Conservation (phyloP, 2,329 filamentous ascomycete species). For the Pezicula neosporulosa region DNA sequence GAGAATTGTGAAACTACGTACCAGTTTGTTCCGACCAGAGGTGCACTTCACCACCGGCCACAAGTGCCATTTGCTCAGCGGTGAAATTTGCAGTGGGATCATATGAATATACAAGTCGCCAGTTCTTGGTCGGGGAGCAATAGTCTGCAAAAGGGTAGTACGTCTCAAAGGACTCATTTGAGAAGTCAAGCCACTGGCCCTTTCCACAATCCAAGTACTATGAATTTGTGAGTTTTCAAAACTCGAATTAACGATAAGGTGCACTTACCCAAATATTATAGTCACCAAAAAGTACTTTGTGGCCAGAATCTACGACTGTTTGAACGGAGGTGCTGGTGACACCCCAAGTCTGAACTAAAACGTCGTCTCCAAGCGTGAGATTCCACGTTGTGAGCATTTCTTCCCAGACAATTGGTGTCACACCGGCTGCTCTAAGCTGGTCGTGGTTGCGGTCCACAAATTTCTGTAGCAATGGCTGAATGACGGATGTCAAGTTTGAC, state of each 20-base stretch:
- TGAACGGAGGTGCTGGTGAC: constrained; percentile 45
- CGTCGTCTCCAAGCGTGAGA: constrained; percentile 65
- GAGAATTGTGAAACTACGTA: too few species aligned
- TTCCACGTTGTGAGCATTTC: constrained; percentile 81
- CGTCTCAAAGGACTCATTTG: constrained; percentile 46
- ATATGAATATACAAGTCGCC: constrained; percentile 77
- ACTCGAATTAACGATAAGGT: not conserved
- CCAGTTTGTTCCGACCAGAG: constrained; percentile 73
- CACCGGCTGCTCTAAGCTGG: constrained; percentile 57
- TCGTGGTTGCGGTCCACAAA: constrained; percentile 71
- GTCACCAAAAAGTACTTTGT: constrained; percentile 71
- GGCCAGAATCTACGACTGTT: constrained; percentile 56
- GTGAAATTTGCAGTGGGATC: constrained; percentile 68
- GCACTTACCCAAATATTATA: constrained; percentile 70
- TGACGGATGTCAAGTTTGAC: constrained; percentile 59
- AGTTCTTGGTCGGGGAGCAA: constrained; percentile 77
- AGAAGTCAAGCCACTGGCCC: constrained; percentile 75
- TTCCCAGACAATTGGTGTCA: constrained; percentile 82
- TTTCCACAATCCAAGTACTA: constrained; percentile 82
- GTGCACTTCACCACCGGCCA: constrained; percentile 78
- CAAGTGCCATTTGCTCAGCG: constrained; percentile 56
- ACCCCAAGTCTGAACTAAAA: constrained; percentile 53
- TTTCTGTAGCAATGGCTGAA: constrained; percentile 73
- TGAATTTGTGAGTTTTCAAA: constrained; percentile 10
- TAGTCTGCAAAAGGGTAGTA: constrained; percentile 77